Evolutionary conservation across 1,284 basidiomycete species (phyloP).

Genomic region (Ustilago trichophora): DNA sequence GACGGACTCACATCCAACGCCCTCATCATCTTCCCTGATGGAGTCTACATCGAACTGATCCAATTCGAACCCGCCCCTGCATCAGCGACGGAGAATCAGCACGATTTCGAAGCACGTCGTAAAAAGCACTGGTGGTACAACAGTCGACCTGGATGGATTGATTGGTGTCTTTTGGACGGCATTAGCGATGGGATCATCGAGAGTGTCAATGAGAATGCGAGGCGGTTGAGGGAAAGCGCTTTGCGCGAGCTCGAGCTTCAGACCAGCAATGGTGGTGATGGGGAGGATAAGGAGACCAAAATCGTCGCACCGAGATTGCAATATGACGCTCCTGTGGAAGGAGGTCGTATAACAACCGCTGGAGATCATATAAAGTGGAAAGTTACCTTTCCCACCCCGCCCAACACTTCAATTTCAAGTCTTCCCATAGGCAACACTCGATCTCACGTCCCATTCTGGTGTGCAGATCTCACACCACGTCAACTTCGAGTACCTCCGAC

Average conservation of each 20-base stretch:
- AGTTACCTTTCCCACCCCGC: conserved; percentile 46
- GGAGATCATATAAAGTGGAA: conserved; percentile 49
- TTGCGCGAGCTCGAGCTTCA: conserved; percentile 7
- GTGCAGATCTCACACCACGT: conserved; percentile 49
- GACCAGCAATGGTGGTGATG: no score
- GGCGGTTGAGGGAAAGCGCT: conserved; percentile 16
- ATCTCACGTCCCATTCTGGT: conserved; percentile 48
- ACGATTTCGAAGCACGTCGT: conserved; percentile 29
- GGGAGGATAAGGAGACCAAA: background rate
- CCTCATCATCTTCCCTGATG: conserved; percentile 51
- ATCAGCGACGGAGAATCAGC: conserved; percentile 17
- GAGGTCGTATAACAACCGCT: conserved; percentile 33
- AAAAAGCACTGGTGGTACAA: conserved; percentile 51
- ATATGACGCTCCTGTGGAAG: conserved; percentile 27
- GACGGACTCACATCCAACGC: conserved; percentile 52
- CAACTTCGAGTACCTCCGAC: conserved; percentile 26
- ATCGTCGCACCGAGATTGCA: conserved; percentile 16
- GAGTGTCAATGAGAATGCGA: conserved; percentile 39
- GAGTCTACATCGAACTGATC: conserved; percentile 55
- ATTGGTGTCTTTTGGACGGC: conserved; percentile 47
- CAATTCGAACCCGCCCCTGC: conserved; percentile 34
- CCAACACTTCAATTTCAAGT: background rate
- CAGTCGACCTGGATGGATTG: conserved; percentile 49
- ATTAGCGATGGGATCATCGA: conserved; percentile 28
- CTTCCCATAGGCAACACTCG: conserved; percentile 14